These are phyloP conservation scores for Solanum pinnatisectum DNA, from an alignment of 257 asterid genomes.

Conservation along the genomic window DNA sequence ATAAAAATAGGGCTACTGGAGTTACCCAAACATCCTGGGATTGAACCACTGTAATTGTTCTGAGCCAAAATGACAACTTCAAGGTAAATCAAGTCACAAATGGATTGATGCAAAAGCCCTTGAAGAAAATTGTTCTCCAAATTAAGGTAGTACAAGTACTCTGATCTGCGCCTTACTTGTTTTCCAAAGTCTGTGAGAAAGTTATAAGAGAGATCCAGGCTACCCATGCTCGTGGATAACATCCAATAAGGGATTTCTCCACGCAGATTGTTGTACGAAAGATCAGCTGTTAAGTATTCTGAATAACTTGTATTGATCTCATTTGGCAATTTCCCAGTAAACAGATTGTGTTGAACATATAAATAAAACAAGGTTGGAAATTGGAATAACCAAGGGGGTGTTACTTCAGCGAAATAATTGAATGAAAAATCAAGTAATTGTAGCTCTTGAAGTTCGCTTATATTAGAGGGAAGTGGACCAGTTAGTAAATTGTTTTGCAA, in stretches of 20 bases:
- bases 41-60: background rate
- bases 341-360: background rate
- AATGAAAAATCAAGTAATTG: accelerated
- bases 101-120: background rate
- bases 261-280: background rate
- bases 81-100: background rate
- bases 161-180: background rate
- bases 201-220: background rate
- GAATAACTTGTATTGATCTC: background rate
- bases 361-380: background rate
- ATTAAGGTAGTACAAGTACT: background rate
- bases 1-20: no score
- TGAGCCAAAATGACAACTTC: background rate
- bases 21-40: background rate
- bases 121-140: background rate
- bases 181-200: background rate
- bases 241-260: background rate
- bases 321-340: background rate
- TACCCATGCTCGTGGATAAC: background rate
- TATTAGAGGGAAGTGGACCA: background rate
- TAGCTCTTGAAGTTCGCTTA: background rate
- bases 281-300: background rate
- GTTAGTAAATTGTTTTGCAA: background rate
- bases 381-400: background rate
- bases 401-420: background rate